A percentile compares a stretch with the other conserved stretches of the same genome.
Evolutionary conservation across 2,329 filamentous ascomycete genomes (phyloP).

Genomic region (Pseudogymnoascus destructans): DNA sequence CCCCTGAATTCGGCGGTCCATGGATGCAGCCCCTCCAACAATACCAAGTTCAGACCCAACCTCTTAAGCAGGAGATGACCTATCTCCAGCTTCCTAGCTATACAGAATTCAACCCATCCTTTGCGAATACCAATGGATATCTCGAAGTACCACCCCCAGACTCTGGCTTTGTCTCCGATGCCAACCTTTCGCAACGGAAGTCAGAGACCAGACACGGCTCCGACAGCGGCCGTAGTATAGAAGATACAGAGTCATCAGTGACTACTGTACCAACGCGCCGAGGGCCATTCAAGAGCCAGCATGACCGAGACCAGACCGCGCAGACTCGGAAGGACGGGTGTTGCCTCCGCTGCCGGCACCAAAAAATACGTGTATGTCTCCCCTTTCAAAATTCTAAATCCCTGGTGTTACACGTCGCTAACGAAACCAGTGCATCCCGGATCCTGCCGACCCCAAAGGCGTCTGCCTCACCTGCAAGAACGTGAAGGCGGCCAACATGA

Average conservation of each 20-base stretch:
- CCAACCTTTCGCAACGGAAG: background rate
- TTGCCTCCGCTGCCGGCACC: conserved; percentile 48
- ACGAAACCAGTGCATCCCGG: conserved; percentile 37
- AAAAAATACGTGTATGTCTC: conserved; percentile 42
- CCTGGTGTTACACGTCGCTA: background rate
- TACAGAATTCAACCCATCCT: background rate
- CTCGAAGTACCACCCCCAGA: background rate
- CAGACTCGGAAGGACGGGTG: conserved; percentile 44
- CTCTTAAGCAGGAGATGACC: background rate
- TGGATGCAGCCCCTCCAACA: background rate
- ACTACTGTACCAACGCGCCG: conserved; percentile 20
- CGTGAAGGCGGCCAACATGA: conserved; percentile 31
- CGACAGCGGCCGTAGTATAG: background rate
- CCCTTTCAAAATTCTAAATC: background rate
- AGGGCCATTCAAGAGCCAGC: conserved; percentile 42
- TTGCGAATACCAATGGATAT: background rate
- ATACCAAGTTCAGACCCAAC: background rate
- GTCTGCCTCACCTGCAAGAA: conserved; percentile 39
- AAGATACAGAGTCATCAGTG: background rate
- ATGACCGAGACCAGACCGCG: conserved; percentile 40
- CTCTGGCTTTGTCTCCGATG: background rate
- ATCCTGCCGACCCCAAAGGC: conserved; percentile 34
- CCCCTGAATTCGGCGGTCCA: background rate
- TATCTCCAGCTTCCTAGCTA: background rate
- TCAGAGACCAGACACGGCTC: background rate